Evolutionary conservation across 2,329 filamentous ascomycete genomes (phyloP), one percentile per base, ranked within the genome.

Genomic region (Alternaria ventricosa): DNA sequence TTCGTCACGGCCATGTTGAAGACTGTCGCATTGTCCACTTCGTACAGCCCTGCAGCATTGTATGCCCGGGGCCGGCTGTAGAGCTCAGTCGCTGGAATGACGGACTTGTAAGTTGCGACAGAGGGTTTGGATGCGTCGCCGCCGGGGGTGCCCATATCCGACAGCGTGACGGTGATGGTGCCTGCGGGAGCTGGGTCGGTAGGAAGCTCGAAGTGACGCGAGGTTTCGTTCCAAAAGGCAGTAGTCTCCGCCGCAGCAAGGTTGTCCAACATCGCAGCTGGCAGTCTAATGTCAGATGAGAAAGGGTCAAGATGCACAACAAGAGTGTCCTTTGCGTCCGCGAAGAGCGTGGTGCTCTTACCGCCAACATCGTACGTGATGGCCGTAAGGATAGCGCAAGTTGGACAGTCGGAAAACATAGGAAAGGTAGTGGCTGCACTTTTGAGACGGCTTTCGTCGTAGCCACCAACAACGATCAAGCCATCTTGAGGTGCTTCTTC

Each of bases 1-100:
- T 69, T 69, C 2, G 67, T 69, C 20, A 69, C 63, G 11, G 65
- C 67, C 62, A 69, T 61, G 53, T 69, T 67, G 53, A 63, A 68
- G 3, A 69, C 64, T 22, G 67, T 69, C 7, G 65, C 58, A 13
- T 69, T 67, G n/a, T 62, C 22, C 13, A 66, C 65, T 67, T 70
- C 65, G n/a, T 53, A 51, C 12, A 64, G 41, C 0, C 67, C 67
- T 5, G 63, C 63, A 28, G 60, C 56, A 15, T 68, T 64, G 22
- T 70, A 70, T 46, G 60, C 63, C 3, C 67, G 65, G 6, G 67
- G 67, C 30, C 63, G 65, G 11, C 51, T 44, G 55, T 60, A 70
- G 4, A 70, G 59, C 53, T 70, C 67, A 53, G 56, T 61, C 9
- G 65, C 65, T 1, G 67, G 67, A 20, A 70, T 70, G 45, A 67